Evolutionary conservation across 306 rosid genomes (phyloP).

Genomic region (Inga laurina): DNA sequence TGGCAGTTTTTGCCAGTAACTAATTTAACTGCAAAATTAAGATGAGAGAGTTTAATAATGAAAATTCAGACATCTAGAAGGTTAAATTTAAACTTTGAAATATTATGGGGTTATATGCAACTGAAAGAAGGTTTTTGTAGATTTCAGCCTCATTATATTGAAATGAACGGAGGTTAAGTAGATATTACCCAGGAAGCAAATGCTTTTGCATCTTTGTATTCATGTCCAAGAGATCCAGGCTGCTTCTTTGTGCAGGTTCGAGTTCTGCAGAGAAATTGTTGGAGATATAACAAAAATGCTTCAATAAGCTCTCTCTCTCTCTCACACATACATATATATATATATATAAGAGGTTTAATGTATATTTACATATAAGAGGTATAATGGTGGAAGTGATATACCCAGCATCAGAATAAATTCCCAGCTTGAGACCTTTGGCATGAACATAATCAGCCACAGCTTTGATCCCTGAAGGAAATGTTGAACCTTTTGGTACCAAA

Average conservation of each 20-base stretch:
- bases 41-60: too few relatives aligned
- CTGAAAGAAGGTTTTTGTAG: too few relatives aligned
- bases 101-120: too few relatives aligned
- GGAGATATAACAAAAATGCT: background rate
- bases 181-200: constrained; percentile 70
- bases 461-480: constrained; percentile 72
- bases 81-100: too few relatives aligned
- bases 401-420: constrained; percentile 78
- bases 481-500: constrained; percentile 52
- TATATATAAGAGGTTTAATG: too few relatives aligned
- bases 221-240: constrained; percentile 72
- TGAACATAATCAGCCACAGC: constrained; percentile 72
- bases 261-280: constrained; percentile 31
- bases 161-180: background rate
- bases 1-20: too few relatives aligned
- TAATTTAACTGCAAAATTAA: too few relatives aligned
- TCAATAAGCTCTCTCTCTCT: background rate
- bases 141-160: background rate
- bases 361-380: background rate
- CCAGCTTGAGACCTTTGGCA: constrained; percentile 60
- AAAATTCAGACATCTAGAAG: too few relatives aligned
- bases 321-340: background rate
- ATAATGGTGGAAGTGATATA: constrained; percentile 19
- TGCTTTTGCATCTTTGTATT: constrained; percentile 67
- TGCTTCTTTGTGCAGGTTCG: constrained; percentile 56